A percentile compares a stretch with the other conserved stretches of the same genome.
These are phyloP conservation scores for Metschnikowia henanensis DNA, from an alignment of 805 yeast genomes.

Conservation along the genomic window DNA sequence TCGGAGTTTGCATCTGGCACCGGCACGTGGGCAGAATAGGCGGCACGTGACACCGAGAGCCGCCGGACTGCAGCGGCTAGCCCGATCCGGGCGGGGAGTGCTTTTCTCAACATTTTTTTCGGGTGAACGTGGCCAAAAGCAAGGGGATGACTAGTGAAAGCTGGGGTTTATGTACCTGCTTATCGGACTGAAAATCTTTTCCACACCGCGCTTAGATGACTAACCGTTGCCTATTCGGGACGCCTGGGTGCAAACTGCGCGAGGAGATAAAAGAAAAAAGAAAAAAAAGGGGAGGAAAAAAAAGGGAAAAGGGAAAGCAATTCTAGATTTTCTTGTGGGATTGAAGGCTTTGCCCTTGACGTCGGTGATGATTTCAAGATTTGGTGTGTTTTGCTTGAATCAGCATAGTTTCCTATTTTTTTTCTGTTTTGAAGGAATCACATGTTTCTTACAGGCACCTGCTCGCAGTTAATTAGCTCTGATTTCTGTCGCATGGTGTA, in stretches of 20 bases:
- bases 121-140: neutral
- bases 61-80: neutral
- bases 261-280: neutral
- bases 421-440: too few species aligned
- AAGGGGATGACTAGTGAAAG: neutral
- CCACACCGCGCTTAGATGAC: slow-evolving; percentile 24
- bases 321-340: too few species aligned
- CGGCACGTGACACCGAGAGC: slow-evolving; percentile 3
- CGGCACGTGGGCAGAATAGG: slow-evolving; percentile 17
- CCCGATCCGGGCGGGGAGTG: neutral
- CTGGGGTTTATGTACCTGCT: slow-evolving; percentile 7
- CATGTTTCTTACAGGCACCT: too few species aligned
- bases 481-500: too few species aligned
- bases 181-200: slow-evolving; percentile 12
- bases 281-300: too few species aligned
- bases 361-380: too few species aligned
- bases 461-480: too few species aligned
- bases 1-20: slow-evolving; percentile 30
- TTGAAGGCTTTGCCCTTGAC: too few species aligned
- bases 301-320: too few species aligned
- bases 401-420: too few species aligned
- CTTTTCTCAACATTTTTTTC: slow-evolving; percentile 12
- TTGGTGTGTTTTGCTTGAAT: too few species aligned
- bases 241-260: neutral
- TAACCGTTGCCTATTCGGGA: slow-evolving; percentile 19